Percentiles rank a stretch among this genome's conserved stretches.
These are phyloP conservation scores for Neurospora hispaniola DNA, from an alignment of 495 filamentous ascomycete genomes.

Conservation along the genomic window DNA sequence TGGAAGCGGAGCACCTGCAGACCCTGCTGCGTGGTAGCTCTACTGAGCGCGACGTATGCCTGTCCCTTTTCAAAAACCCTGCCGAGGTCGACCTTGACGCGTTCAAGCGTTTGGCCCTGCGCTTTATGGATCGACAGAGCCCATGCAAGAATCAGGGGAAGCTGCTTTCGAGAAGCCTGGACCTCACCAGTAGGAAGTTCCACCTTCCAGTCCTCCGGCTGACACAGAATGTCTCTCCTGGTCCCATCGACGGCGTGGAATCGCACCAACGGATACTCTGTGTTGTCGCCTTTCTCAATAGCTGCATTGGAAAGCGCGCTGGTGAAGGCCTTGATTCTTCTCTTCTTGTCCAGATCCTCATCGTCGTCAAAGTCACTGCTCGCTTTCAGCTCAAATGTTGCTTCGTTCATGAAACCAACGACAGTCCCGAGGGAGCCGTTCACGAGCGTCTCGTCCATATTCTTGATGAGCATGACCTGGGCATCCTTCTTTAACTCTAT, in stretches of 20 bases:
- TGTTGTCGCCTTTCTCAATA: slow-evolving; percentile 23
- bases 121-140: slow-evolving; percentile 97
- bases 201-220: slow-evolving; percentile 87
- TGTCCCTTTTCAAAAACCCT: slow-evolving; percentile 93
- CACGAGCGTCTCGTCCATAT: slow-evolving; percentile 86
- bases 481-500: slow-evolving; percentile 82
- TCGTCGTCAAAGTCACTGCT: slow-evolving; percentile 44
- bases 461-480: slow-evolving; percentile 99
- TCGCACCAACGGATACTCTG: slow-evolving; percentile 68
- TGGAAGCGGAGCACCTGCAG: slow-evolving; percentile 86
- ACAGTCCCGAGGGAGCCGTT: slow-evolving; percentile 90
- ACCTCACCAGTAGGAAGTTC: slow-evolving; percentile 92
- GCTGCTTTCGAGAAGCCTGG: slow-evolving; percentile 68
- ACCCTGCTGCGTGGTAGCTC: slow-evolving; percentile 78
- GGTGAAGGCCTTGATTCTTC: slow-evolving; percentile 27
- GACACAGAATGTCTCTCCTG: slow-evolving; percentile 65
- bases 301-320: slow-evolving; percentile 15
- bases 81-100: slow-evolving; percentile 89
- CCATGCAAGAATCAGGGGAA: slow-evolving; percentile 91
- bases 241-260: slow-evolving; percentile 74
- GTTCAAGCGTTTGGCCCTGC: slow-evolving; percentile 88
- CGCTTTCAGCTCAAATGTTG: slow-evolving; percentile 56
- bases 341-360: slow-evolving; percentile 36
- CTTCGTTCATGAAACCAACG: slow-evolving; percentile 75
- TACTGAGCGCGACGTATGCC: slow-evolving; percentile 71